Evolutionary conservation across 1,284 basidiomycete species (phyloP), one percentile per base, ranked within the genome.

Genomic region (Trichosporon sp.): DNA sequence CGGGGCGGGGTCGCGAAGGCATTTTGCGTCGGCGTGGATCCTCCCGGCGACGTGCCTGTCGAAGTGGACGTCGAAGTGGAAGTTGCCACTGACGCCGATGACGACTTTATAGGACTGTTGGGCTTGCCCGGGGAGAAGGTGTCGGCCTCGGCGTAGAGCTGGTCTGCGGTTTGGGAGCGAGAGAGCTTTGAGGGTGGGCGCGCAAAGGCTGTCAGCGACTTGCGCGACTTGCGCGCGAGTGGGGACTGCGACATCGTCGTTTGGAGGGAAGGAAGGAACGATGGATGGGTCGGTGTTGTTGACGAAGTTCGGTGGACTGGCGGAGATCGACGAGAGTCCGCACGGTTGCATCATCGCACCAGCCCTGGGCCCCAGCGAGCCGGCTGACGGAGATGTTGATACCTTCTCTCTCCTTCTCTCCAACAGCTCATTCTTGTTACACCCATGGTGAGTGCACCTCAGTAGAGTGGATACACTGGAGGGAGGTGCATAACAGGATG

Each of bases 191-290:
- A 81, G 0, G 80, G 81, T 0, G 78, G 71, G n/a, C 78, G 78
- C 2, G 79, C 73, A 70, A 83, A 83, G 0, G 80, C 78, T 10
- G 78, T 76, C 6, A 83, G 75, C 12, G 76, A 74, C 43, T 75
- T 75, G 74, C 77, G 75, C n/a, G 78, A 74, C 10, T 76, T 75
- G 1, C 79, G 71, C 31, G 80, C 79, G 0, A 83, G 73, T 0
- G 79, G 80, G n/a, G 80, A 81, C 72, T 81, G 80, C 11, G 81
- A 83, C 81, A 83, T 82, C n/a, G 31, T 40, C 2, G 31, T 16
- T 16, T 37, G 32, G 59, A 32, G 37, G 32, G 16, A 8, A 63
- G 31, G 35, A 10, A 37, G 56, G 31, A 32, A 61, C 2, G 56
- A 19, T 8, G 2, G 56, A 8, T 1, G 26, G 4, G 7, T 31